Evolutionary conservation across 768 basidiomycete genomes (phyloP).

Genomic region (Hericium erinaceus): DNA sequence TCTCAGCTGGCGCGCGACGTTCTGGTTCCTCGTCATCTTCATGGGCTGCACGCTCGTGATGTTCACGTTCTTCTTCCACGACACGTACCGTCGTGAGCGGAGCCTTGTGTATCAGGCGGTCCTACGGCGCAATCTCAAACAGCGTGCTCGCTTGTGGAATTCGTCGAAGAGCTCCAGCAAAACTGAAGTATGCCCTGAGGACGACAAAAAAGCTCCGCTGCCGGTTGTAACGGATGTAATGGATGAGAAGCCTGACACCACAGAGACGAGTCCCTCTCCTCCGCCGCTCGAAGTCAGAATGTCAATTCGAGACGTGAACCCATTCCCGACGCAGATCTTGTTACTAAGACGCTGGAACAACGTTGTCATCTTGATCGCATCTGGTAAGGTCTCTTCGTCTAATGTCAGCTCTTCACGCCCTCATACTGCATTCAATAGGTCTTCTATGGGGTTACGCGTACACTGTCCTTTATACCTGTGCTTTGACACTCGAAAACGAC

Average conservation of each 20-base stretch:
- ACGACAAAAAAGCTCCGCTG: not conserved
- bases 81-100: constrained; percentile 78
- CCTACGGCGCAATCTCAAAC: constrained; percentile 31
- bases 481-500: constrained; percentile 51
- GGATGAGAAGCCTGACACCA: constrained; percentile 9
- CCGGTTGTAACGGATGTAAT: not conserved
- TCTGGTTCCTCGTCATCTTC: constrained; percentile 73
- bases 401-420: not conserved
- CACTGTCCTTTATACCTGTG: constrained; percentile 62
- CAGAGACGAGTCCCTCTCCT: constrained; percentile 6
- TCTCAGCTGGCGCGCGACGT: constrained; percentile 71
- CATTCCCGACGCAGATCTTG: constrained; percentile 48
- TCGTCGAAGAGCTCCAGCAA: constrained; percentile 19
- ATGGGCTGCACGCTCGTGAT: constrained; percentile 42
- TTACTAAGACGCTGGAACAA: constrained; percentile 62
- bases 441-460: constrained; percentile 65
- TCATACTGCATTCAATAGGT: constrained; percentile 28
- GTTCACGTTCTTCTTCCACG: constrained; percentile 64
- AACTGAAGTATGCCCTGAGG: not conserved
- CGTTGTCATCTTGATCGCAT: constrained; percentile 50
- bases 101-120: constrained; percentile 72
- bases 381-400: constrained; percentile 33
- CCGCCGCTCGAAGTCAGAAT: constrained; percentile 33
- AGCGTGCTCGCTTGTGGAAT: constrained; percentile 9
- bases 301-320: constrained; percentile 66